Base-by-base conservation (phyloP, 1,284 basidiomycete species). In the Anthracocystis walkeri region DNA sequence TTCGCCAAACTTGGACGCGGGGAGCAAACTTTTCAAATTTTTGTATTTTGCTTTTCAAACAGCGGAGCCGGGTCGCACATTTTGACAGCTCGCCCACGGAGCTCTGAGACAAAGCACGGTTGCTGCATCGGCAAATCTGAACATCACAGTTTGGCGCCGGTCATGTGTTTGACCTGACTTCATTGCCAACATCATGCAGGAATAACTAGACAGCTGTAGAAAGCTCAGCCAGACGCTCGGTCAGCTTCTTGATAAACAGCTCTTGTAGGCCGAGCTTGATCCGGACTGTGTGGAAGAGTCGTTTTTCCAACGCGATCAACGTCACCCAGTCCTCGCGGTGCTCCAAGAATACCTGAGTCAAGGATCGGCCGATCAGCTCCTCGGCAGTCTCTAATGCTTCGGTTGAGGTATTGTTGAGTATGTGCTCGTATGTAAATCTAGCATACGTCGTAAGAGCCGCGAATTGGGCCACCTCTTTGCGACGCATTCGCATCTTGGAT, bases 401-500 rank as follows among this genome's bases (percentile, higher is more conserved):
- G 16, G 38, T 21, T 10, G 48, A 38, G 14, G 6, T 2, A 2
- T 12, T 7, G 33, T 10, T 10, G 5, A 35, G 18, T 4, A 59
- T 14, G 12, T 65, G 50, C 21, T 25, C 27, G 16, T 31, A 54
- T 0, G 63, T 56, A 2, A 67, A 5, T 25, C 42, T 29, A 12
- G 65, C 55, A 38, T 53, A 67, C 14, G 21, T 23, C 4, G 46
- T 42, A 7, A 67, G 55, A 16, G 59, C 58, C 3, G 65, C 58
- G 35, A 67, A 62, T 27, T 67, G 65, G 0, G 58, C 49, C 21
- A 61, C 56, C 31, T 62, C 65, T 25, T 67, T 67, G 1, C 65
- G 53, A 12, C 59, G 41, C 59, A 67, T 67, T 3, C 65, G 58
- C 65, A 67, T 67, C 50, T 67, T 67, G 33, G 42, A 48, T 41